Evolutionary conservation across 176 grass and related monocot species (phyloP), one percentile per base, ranked within the genome.

Genomic region (Triticum timopheevii): DNA sequence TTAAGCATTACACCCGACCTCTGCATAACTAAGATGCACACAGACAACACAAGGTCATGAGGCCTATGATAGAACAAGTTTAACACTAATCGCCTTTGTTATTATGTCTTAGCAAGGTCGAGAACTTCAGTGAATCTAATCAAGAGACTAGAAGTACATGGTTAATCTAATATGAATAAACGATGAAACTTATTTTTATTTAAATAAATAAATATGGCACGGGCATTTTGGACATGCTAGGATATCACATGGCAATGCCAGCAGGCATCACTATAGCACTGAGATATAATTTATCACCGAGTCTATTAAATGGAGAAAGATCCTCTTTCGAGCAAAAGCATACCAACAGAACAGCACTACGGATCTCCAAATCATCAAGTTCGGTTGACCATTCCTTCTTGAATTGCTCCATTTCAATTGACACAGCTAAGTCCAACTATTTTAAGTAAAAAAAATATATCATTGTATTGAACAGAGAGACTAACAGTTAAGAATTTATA

Each of bases 341-440:
- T 88, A 98, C 97, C 97, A 96, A 68, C n/a, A 98, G 80, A 74
- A 93, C 31, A 83, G 90, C 56, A 91, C 85, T 96, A 54, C 83
- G 90, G 40, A 58, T 96, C 90, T 96, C 97, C 67, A 98, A 86
- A 78, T 90, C 89, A 77, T 98, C 97, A 78, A 98, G 97, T 80
- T 90, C 90, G 82, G 70, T 80, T 84, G 91, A 87, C 97, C 94
- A 96, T 81, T 94, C 87, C 59, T 90, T 81, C 82, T 76, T 82
- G 87, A 91, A 91, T 75, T 91, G 80, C 83, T 94, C 80, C 94
- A 98, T 98, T 87, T 98, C 97, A 85, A 81, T 85, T 87, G 81
- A 87, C 65, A 98, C 85, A n/a, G 97, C 90, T 61, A 71, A 85
- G 27, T 98, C 97, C 77, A 98, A 91, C 97, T 98, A 92, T 82